Percentiles rank a stretch among this genome's conserved stretches.
Conservation (phyloP, 2,329 filamentous ascomycete species). For the Calonectria crousiana region DNA sequence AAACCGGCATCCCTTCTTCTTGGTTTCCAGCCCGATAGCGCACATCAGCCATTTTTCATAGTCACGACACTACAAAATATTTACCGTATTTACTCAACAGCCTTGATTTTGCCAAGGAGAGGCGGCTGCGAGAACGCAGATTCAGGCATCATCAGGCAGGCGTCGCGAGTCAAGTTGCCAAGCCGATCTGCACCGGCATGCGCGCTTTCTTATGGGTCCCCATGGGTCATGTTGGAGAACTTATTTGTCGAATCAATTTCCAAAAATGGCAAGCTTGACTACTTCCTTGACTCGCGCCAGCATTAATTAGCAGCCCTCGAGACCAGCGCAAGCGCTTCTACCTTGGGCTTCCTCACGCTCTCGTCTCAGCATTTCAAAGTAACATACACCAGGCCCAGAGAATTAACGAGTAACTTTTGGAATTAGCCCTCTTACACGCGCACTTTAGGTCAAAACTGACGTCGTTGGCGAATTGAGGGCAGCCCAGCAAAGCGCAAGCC, state of each 20-base stretch:
- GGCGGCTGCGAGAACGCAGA: neutral
- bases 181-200: neutral
- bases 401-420: no score
- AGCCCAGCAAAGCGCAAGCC: no score
- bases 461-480: no score
- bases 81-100: neutral
- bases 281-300: neutral
- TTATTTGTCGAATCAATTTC: neutral
- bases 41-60: neutral
- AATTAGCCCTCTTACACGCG: no score
- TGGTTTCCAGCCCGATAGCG: neutral
- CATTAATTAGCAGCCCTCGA: no score
- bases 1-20: neutral
- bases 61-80: neutral
- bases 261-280: neutral
- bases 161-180: neutral
- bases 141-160: neutral
- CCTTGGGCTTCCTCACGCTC: neutral
- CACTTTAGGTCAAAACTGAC: neutral
- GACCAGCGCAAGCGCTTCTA: neutral
- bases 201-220: no score
- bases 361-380: neutral
- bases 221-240: neutral
- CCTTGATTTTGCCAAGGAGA: neutral
- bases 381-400: neutral